Evolutionary conservation across 345 rosid genomes (phyloP).

Genomic region (Brassica cretica): DNA sequence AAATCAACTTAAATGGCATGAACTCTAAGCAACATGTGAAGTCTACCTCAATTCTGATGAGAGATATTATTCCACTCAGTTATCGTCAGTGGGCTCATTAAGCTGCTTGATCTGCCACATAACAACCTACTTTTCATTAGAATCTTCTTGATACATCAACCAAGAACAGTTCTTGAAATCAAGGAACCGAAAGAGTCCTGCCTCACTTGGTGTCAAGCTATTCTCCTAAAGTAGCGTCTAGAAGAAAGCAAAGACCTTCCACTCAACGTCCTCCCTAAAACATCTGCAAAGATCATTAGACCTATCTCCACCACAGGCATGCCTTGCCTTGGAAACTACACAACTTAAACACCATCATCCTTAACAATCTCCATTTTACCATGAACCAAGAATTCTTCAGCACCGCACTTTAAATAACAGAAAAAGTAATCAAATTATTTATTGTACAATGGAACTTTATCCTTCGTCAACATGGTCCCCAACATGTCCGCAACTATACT

Average conservation of each 20-base stretch:
- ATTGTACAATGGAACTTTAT: too few species aligned
- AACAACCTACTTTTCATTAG: background rate
- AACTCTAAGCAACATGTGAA: slow-evolving; percentile 1
- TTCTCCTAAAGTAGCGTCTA: slow-evolving; percentile 36
- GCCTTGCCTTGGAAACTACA: too few species aligned
- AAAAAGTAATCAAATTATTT: too few species aligned
- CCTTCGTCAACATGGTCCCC: too few species aligned
- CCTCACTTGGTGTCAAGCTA: slow-evolving; percentile 15
- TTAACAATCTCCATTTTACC: too few species aligned
- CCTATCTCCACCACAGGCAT: slow-evolving; percentile 67
- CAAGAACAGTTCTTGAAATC: slow-evolving; percentile 13
- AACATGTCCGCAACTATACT: slow-evolving; percentile 11
- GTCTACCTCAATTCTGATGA: slow-evolving; percentile 75
- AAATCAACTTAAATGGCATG: slow-evolving; percentile 40
- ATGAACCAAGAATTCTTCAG: too few species aligned
- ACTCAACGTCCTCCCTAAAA: slow-evolving; percentile 39
- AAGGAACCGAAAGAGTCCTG: slow-evolving; percentile 71
- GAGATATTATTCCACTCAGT: background rate
- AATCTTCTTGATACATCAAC: background rate
- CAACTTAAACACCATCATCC: too few species aligned
- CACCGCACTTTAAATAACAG: too few species aligned
- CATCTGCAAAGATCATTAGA: slow-evolving; percentile 72
- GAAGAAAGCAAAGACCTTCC: slow-evolving; percentile 90
- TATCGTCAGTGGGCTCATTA: slow-evolving; percentile 76
- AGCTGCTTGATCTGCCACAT: slow-evolving; percentile 71